A percentile compares a stretch with the other conserved stretches of the same genome.
phyloP scores from a whole-genome alignment of 164 flowering plant genomes.

The Saururus chinensis region DNA sequence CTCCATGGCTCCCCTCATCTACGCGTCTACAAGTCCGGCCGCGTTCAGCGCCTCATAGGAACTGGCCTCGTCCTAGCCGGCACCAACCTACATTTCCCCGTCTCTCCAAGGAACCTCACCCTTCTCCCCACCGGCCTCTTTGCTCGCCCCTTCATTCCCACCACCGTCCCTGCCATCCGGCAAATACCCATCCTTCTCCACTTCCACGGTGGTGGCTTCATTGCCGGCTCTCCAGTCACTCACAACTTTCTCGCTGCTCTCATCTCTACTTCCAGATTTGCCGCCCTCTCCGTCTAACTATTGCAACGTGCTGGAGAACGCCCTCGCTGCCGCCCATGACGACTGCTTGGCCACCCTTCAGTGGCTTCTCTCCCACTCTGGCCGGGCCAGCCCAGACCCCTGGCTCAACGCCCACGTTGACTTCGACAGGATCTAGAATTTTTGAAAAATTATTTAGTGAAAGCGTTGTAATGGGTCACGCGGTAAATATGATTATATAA shows the following conservation, averaged over 20 bases:
- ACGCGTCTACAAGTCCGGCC: too few relatives aligned
- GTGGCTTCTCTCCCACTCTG: constrained; percentile 35
- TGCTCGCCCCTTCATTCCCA: constrained; percentile 16
- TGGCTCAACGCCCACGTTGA: constrained; percentile 38
- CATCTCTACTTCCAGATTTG: constrained; percentile 17
- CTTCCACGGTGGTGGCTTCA: constrained; percentile 57
- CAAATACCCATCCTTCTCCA: constrained; percentile 42
- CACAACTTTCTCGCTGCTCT: constrained; percentile 21
- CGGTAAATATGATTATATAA: too few relatives aligned
- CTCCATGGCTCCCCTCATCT: constrained; percentile 6
- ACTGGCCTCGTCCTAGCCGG: too few relatives aligned
- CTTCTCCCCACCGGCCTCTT: too few relatives aligned
- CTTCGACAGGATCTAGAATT: constrained; percentile 23
- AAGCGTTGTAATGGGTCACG: too few relatives aligned
- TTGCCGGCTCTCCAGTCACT: constrained; percentile 21
- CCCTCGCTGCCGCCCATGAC: constrained; percentile 21
- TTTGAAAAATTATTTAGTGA: too few relatives aligned
- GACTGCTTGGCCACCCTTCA: constrained; percentile 47
- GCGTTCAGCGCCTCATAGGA: too few relatives aligned
- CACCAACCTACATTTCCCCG: too few relatives aligned
- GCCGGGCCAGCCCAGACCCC: constrained; percentile 9
- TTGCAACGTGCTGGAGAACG: constrained; percentile 42
- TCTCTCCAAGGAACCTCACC: too few relatives aligned
- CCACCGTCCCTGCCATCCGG: neutral
- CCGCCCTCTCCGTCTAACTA: constrained; percentile 39